phyloP scores from a whole-genome alignment of 805 yeast species.

The Lipomyces oligophaga region DNA sequence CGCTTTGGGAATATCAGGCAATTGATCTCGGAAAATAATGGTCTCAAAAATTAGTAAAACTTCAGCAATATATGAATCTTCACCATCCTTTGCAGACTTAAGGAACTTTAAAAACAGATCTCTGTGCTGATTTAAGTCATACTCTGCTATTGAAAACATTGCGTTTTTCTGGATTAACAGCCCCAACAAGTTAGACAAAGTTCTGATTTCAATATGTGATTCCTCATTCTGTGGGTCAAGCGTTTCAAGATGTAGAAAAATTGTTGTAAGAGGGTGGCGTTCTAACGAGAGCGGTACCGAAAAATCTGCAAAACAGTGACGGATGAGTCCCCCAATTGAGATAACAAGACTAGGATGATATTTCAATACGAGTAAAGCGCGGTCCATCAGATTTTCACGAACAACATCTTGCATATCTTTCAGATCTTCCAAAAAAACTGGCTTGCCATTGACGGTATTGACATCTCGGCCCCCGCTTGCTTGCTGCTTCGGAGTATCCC shows the following conservation, averaged over 20 bases:
- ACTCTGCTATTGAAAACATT: slow-evolving; percentile 20
- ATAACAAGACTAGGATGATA: slow-evolving; percentile 29
- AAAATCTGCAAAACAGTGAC: no score
- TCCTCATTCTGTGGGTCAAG: slow-evolving; percentile 4
- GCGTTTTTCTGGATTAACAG: slow-evolving; percentile 29
- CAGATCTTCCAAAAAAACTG: slow-evolving; percentile 26
- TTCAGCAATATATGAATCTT: slow-evolving; percentile 51
- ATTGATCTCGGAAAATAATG: slow-evolving; percentile 50
- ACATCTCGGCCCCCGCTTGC: no score
- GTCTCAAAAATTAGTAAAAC: slow-evolving; percentile 55
- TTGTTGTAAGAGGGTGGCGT: slow-evolving; percentile 1
- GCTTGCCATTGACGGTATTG: no score
- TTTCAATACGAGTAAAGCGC: slow-evolving; percentile 28
- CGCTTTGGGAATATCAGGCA: slow-evolving; percentile 23
- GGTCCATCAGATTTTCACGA: slow-evolving; percentile 22
- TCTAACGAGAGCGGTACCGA: no score
- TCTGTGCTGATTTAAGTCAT: slow-evolving; percentile 22
- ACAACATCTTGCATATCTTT: slow-evolving; percentile 30
- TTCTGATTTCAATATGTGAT: slow-evolving; percentile 2
- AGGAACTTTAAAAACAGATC: slow-evolving; percentile 25
- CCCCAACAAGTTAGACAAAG: slow-evolving; percentile 31
- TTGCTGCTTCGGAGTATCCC: neutral
- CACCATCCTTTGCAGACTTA: neutral
- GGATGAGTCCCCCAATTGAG: no score
- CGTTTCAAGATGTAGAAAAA: neutral